Conservation (phyloP, 306 rosid genomes). For the Prunus dulcis region DNA sequence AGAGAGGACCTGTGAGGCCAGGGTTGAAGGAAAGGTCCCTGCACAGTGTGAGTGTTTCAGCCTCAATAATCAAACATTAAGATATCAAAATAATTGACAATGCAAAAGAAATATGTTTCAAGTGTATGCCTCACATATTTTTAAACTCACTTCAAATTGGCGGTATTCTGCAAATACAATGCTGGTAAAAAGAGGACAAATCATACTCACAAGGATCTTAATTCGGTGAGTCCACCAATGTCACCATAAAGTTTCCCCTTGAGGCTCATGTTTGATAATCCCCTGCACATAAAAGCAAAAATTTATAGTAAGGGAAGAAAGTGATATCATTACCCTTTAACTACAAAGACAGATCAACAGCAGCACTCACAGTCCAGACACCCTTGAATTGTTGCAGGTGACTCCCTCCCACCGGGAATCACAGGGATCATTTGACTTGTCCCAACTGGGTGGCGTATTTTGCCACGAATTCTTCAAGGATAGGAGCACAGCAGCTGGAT, state of each 20-base stretch:
- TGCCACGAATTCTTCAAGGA: constrained; percentile 57
- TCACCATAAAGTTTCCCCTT: constrained; percentile 58
- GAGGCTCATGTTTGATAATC: constrained; percentile 57
- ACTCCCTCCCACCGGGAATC: constrained; percentile 81
- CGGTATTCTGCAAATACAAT: not conserved
- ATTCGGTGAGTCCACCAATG: constrained; percentile 56
- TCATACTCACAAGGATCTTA: constrained; percentile 62
- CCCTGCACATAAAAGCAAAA: constrained; percentile 28
- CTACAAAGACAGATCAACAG: not conserved
- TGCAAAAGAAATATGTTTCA: not conserved
- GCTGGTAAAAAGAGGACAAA: not conserved
- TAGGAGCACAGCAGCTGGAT: constrained; percentile 50
- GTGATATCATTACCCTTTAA: not conserved
- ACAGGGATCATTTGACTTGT: constrained; percentile 63
- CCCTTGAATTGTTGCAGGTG: constrained; percentile 62
- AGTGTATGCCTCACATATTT: not conserved
- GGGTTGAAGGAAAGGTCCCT: constrained; percentile 72
- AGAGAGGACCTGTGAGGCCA: constrained; percentile 52
- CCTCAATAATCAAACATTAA: not conserved
- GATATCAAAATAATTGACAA: not conserved
- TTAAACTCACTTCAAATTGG: no score
- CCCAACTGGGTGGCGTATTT: constrained; percentile 74
- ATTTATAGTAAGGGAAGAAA: not conserved
- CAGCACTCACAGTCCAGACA: constrained; percentile 55
- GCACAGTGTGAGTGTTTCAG: constrained; percentile 16